A percentile compares a stretch with the other conserved stretches of the same genome.
Conservation (phyloP, 306 rosid genomes). For the Castanea crenata region DNA sequence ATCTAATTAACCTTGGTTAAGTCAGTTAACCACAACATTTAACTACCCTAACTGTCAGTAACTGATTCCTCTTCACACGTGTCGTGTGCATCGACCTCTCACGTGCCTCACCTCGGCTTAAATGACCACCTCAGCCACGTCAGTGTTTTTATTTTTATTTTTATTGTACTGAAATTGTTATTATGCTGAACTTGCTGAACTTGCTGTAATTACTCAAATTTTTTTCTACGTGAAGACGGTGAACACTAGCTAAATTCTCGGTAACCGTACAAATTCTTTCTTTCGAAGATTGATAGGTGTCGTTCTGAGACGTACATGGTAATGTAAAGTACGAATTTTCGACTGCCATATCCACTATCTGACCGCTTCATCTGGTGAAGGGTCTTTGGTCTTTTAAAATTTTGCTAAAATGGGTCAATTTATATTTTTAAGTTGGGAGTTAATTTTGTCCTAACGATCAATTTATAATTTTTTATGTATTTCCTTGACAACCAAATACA, state of each 20-base stretch:
- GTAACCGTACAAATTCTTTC: conserved; percentile 20
- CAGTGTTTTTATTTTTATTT: background rate
- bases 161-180: background rate
- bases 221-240: conserved; percentile 26
- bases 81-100: conserved; percentile 45
- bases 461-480: too few species aligned
- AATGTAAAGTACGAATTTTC: conserved; percentile 13
- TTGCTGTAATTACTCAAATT: background rate
- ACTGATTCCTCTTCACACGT: conserved; percentile 40
- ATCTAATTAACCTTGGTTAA: conserved; percentile 46
- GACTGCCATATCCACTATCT: background rate
- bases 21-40: conserved; percentile 24
- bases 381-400: background rate
- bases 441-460: rapidly evolving
- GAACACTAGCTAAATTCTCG: conserved; percentile 21
- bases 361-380: conserved; percentile 32
- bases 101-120: conserved; percentile 35
- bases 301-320: conserved; percentile 26
- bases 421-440: too few species aligned
- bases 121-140: conserved; percentile 20
- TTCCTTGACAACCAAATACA: too few species aligned
- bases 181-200: background rate
- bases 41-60: conserved; percentile 61
- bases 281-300: conserved; percentile 38
- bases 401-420: too few species aligned